Base-by-base conservation (phyloP, 1,284 basidiomycete species). In the Neolentinus lepideus region DNA sequence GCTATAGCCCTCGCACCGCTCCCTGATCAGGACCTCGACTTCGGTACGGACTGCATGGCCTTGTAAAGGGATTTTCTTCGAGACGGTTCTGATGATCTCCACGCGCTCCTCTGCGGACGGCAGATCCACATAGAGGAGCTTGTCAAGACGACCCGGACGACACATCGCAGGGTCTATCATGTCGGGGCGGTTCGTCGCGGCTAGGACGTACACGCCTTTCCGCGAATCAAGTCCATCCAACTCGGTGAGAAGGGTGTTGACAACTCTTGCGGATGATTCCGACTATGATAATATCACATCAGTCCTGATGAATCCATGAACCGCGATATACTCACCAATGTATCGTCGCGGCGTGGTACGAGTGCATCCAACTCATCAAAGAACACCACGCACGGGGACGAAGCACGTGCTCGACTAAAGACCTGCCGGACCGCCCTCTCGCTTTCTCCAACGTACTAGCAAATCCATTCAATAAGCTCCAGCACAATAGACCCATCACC, bases 121-220 rank as follows among this genome's bases (percentile, higher is more conserved):
- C 1, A 98, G 76, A 68, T 98, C 96, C 62, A 99, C 95, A 66
- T 98, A 99, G 26, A 99, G 80, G 6, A 98, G 80, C 71, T 98
- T 98, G 76, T 99, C 96, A 12, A 99, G 80, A 1, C 96, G 84
- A 0, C 96, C 96, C 0, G 96, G 96, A 16, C 95, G 88, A 56
- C 94, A 93, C 95, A 98, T 98, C 2, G 96, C 96, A 0, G 96
- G 96, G 67, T 98, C 96, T 60, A 98, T 94, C 85, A 98, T 98
- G 73, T 98, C 96, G 0, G 96, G 96, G n/a, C 96, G 79, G 71
- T 99, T 98, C 3, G 96, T 99, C 1, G 96, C 96, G 0, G 90
- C 96, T 61, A 98, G 94, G 25, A 98, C 94, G 66, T 96, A 98
- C 54, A 98, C 95, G 52, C 85, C 83, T 67, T 92, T 94, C 58